Base-by-base conservation (phyloP, 257 asterid species). In the Nicotiana obtusifolia region DNA sequence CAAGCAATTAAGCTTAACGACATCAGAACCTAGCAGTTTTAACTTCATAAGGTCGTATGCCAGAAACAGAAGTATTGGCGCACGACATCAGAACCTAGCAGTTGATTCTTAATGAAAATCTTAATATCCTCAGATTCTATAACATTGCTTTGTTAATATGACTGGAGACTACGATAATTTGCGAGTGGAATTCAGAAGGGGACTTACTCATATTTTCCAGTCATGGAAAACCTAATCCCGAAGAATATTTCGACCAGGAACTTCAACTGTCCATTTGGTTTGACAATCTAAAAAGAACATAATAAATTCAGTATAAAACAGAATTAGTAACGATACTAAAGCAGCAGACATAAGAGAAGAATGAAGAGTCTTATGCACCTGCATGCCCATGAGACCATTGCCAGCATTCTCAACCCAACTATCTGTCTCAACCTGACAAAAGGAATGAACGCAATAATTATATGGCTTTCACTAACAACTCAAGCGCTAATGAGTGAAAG, bases 361-460 rank as follows among this genome's bases (percentile, higher is more conserved):
- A 54, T 33, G 24, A 54, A 56, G 41, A 10, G 31, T 54, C 75
- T 17, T 76, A 68, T 68, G 57, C 66, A 93, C 99, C 97, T 95
- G 99, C 81, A 82, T 88, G 83, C 98, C 99, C 97, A 95, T 90
- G 61, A 93, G 90, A 78, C 99, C 98, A 69, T 95, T 95, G 17
- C 93, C 90, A 49, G 99, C 98, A 90, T 95, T 95, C 90, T 95
- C 97, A 81, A 95, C 84, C 98, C 99, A 93, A 84, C 99, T 95
- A 84, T 95, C 97, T 0, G 99, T 95, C 85, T 85, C 97, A 83
- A 89, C 94, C 99, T 95, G 89, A 20, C 78, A 82, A 33, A 19
- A 4, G 28, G 17, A 20, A n/a, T 54, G 17, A 14, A 54, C 20
- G 3, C 22, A 56, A n/a, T 17, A 8, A 56, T 6, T 56, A 19